Evolutionary conservation across 352 stramenopile species (phyloP).

Genomic region (Aphanomyces invadans): DNA sequence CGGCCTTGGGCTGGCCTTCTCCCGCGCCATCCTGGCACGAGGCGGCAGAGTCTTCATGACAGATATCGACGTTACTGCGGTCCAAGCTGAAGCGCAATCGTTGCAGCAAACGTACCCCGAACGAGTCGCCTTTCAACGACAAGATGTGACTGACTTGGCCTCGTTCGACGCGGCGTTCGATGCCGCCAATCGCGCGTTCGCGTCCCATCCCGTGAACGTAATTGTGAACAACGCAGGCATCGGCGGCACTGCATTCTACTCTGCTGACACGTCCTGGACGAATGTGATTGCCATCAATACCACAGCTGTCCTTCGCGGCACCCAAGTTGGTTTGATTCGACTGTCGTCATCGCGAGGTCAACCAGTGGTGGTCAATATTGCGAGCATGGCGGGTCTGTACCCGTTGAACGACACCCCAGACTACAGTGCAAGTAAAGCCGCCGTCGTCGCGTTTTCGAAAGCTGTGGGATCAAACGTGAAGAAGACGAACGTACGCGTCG

Average conservation of each 20-base stretch:
- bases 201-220: constrained; percentile 44
- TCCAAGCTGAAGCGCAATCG: constrained; percentile 50
- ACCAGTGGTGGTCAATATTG: constrained; percentile 58
- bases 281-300: constrained; percentile 65
- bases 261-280: constrained; percentile 41
- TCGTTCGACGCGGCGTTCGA: constrained; percentile 58
- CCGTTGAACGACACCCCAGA: constrained; percentile 48
- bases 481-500: constrained; percentile 58
- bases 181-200: constrained; percentile 51
- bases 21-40: constrained; percentile 40
- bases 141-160: constrained; percentile 61
- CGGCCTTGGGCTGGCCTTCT: constrained; percentile 62
- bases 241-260: constrained; percentile 40
- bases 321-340: constrained; percentile 28
- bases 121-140: constrained; percentile 53
- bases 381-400: constrained; percentile 52
- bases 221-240: constrained; percentile 80
- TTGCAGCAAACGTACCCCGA: constrained; percentile 45
- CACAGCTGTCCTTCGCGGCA: constrained; percentile 56
- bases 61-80: constrained; percentile 54
- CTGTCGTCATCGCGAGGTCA: not conserved
- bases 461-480: constrained; percentile 55
- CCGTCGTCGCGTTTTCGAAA: constrained; percentile 63
- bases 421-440: constrained; percentile 66
- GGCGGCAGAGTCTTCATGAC: constrained; percentile 67